These are phyloP conservation scores for Amauroascus verrucosus DNA, from an alignment of 2,329 filamentous ascomycete genomes.

Conservation along the genomic window DNA sequence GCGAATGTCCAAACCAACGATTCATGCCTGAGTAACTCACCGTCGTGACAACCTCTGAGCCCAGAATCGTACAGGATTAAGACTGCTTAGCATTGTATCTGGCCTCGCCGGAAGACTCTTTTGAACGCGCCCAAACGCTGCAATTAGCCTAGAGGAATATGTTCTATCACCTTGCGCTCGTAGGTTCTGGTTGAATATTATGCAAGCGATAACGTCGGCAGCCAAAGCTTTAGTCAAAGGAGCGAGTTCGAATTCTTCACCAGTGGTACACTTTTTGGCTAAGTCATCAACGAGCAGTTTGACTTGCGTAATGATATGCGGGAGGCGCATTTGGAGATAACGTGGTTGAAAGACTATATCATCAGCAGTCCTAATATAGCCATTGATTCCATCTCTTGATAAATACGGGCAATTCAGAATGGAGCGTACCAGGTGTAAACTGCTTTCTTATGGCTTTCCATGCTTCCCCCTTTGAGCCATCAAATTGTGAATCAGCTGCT, in stretches of 20 bases:
- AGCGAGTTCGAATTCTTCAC: neutral
- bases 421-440: neutral
- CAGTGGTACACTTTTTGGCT: neutral
- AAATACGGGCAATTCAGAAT: too few relatives aligned
- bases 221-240: conserved; percentile 15
- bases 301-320: neutral
- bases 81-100: neutral
- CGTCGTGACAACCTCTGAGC: neutral
- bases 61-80: neutral
- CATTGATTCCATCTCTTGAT: too few relatives aligned
- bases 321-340: neutral
- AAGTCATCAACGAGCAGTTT: neutral
- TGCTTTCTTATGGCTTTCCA: neutral
- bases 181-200: conserved; percentile 19
- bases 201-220: conserved; percentile 20
- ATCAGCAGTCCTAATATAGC: neutral
- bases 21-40: neutral
- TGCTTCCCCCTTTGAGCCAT: neutral
- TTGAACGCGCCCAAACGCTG: neutral
- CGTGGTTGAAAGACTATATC: neutral
- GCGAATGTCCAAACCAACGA: neutral
- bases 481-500: neutral
- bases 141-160: neutral
- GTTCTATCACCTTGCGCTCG: neutral
- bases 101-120: neutral